phyloP scores from a whole-genome alignment of 2,329 filamentous ascomycete genomes.

The Colletotrichum spaethianum region DNA sequence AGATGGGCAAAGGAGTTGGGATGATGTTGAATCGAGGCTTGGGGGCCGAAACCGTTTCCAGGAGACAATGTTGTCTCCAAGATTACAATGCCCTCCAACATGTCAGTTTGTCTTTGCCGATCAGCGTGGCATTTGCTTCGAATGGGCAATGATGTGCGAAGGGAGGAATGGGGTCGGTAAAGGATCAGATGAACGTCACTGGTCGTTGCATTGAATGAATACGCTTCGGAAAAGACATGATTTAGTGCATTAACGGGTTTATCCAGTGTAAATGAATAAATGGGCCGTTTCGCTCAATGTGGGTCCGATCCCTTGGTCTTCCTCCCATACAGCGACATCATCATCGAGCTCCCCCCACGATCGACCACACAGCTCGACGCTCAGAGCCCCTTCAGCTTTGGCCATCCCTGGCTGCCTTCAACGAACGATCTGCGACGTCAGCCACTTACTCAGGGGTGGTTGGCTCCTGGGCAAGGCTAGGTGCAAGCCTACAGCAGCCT shows the following conservation, averaged over 20 bases:
- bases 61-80: background rate
- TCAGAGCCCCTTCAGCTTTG: background rate
- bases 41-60: too few species aligned
- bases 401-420: background rate
- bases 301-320: constrained; percentile 22
- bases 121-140: background rate
- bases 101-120: background rate
- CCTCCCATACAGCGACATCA: constrained; percentile 2
- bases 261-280: background rate
- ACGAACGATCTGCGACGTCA: background rate
- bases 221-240: background rate
- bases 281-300: background rate
- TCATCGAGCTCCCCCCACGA: constrained; percentile 11
- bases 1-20: background rate
- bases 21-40: background rate
- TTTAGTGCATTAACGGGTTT: too few species aligned
- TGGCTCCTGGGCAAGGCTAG: background rate
- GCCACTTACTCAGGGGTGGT: background rate
- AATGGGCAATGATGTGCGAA: background rate
- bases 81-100: background rate
- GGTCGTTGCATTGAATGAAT: background rate
- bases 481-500: background rate
- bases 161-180: background rate
- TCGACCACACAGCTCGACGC: background rate
- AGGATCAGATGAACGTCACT: constrained; percentile 21